Evolutionary conservation across 495 filamentous ascomycete genomes (phyloP), one percentile per base, ranked within the genome.

Genomic region (Lophiotrema nucula): DNA sequence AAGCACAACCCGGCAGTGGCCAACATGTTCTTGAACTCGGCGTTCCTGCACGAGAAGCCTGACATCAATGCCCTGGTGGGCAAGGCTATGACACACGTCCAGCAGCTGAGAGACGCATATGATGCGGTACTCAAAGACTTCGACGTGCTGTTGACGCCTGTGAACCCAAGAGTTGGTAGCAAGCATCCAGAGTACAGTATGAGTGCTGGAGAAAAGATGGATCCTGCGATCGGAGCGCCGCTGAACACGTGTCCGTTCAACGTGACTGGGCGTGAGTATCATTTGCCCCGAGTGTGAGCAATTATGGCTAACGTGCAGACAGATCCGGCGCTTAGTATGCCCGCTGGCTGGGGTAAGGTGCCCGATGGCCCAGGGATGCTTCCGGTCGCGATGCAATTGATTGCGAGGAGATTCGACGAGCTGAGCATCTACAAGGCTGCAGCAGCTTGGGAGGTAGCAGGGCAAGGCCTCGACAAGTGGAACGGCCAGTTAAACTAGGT

Each of bases 201-300:
- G 56, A 47, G 16, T 22, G 56, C 47, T 19, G 47, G 23, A 10
- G 44, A 61, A 27, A 61, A 61, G 45, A 61, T 61, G 58, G 26
- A 56, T 4, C 52, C 52, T 15, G 58, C 50, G 8, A 56, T 61
- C 37, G 51, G 58, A 19, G 50, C 46, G 26, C 55, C 58, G 5
- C 28, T 55, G 28, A 61, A 61, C 37, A 61, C 58, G 25, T 61
- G 58, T 25, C 58, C 48, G 25, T 61, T 61, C 35, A 61, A 61
- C 21, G 25, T 56, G 2, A 61, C 58, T 12, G 58, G 58, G 4
- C 56, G 55, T 58, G 24, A 51, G 55, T 48, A 27, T 5, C 28
- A 3, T 24, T 2, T 35, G 10, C 1, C n/a, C n/a, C n/a, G n/a
- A n/a, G n/a, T n/a, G n/a, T n/a, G n/a, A n/a, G n/a, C n/a, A n/a